Evolutionary conservation across 768 basidiomycete genomes (phyloP), one percentile per base, ranked within the genome.

Genomic region (Candolleomyces aberdarensis): DNA sequence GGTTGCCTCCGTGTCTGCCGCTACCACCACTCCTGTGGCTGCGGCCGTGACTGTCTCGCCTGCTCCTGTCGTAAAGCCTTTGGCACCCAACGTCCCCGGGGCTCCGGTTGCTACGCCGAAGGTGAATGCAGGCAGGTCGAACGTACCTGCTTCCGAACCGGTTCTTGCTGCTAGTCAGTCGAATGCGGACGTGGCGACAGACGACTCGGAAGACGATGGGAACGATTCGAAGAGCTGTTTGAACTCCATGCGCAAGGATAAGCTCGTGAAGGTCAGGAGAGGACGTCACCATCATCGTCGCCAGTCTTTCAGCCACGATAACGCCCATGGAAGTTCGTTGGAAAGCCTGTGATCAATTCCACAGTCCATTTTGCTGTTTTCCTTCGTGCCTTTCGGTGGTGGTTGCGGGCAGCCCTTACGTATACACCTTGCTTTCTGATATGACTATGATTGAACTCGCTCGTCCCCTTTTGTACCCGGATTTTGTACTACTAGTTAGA

Each of bases 191-290:
- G 49, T 19, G 17, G 20, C 29, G 49, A 22, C 20, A 8, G 49
- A 46, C 17, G 44, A 17, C 6, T 17, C 44, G 15, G 19, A 46
- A 36, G 36, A 11, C 11, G 36, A 36, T 36, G 36, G 11, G 5
- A 14, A 6, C 44, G 44, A 46, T 20, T 46, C 44, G 44, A 46
- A 46, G 44, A 20, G 19, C 17, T 20, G 19, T 9, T 46, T 9
- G 44, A 46, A 6, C 17, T 20, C 15, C 8, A 46, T 11, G 44
- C 54, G 41, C 39, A 56, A 56, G 54, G 54, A 56, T 31, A 56
- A 39, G 54, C 40, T 56, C n/a, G 54, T 56, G 54, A 56, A 56
- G 40, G 54, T 56, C 43, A 56, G 54, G 20, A 56, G 40, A 39
- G 54, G 54, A 29, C 29, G 14, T 17, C 54, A 56, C 17, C 36